phyloP scores from a whole-genome alignment of 805 yeast species.

The Hanseniaspora occidentalis region DNA sequence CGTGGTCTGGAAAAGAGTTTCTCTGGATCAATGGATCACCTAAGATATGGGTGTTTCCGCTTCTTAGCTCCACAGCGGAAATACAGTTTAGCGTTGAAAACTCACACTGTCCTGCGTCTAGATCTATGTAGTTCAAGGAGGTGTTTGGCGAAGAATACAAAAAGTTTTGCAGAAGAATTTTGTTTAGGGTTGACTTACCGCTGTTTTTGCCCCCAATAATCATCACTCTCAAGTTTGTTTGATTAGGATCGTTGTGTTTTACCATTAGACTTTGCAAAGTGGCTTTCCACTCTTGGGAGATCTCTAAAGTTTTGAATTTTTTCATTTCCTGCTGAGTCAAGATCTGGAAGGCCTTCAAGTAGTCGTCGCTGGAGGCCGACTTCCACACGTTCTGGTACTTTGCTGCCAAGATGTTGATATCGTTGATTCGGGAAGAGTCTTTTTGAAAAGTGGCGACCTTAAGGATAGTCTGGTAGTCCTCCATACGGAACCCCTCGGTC shows the following conservation, averaged over 20 bases:
- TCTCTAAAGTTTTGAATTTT: background rate
- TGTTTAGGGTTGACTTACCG: slow-evolving; percentile 69
- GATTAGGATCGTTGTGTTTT: background rate
- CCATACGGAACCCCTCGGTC: background rate
- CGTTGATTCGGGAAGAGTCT: background rate
- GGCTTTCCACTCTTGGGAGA: background rate
- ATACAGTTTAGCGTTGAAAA: slow-evolving; percentile 60
- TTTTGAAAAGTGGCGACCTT: background rate
- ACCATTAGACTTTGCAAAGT: background rate
- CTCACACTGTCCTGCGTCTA: slow-evolving; percentile 88
- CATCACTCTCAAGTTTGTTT: slow-evolving; percentile 20
- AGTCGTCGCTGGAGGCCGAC: background rate
- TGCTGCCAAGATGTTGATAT: background rate
- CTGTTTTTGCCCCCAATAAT: slow-evolving; percentile 48
- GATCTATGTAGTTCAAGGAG: slow-evolving; percentile 37
- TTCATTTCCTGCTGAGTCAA: background rate
- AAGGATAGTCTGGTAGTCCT: background rate
- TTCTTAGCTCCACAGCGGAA: slow-evolving; percentile 32
- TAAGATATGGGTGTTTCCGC: slow-evolving; percentile 23
- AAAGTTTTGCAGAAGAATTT: slow-evolving; percentile 35
- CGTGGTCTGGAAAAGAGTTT: background rate
- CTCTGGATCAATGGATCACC: slow-evolving; percentile 15
- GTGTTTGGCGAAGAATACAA: slow-evolving; percentile 3
- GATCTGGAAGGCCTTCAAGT: slow-evolving; percentile 1
- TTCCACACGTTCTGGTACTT: background rate